Base-by-base conservation (phyloP, 2,329 filamentous ascomycete species). In the Botrytis cinerea region DNA sequence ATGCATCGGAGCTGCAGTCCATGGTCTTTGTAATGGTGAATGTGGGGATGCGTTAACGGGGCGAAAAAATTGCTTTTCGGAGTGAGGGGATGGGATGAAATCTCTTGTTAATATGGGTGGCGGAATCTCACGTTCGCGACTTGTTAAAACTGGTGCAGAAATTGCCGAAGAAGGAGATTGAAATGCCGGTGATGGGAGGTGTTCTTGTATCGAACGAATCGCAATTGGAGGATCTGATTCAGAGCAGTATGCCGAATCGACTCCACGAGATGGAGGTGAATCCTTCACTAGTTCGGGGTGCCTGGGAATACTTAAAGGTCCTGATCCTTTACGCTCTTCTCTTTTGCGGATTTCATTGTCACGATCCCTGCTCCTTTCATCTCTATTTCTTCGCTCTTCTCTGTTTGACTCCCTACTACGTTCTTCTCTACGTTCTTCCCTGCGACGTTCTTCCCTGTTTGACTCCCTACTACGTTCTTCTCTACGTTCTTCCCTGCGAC, bases 41-140 rank as follows among this genome's bases (percentile, higher is more conserved):
- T 91, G 87, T 5, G 89, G 89, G 62, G 86, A 90, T 22, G 89
- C 89, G 62, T 86, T 86, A 2, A 91, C 89, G 0, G 89, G 89
- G 18, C 86, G 87, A 81, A 90, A 91, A 76, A 85, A 87, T 75
- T 90, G 89, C 71, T 76, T 83, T 32, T 89, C 87, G 0, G 86
- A 87, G 28, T 83, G 82, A 4, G 87, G 87, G 5, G 78, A 79
- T 2, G 78, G 75, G 4, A 79, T 68, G 71, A 76, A 75, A 40
- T 77, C 75, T 54, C 74, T 70, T 8, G 68, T 72, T 4, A 77
- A 60, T 9, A 75, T 69, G n/a, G 74, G 74, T 51, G 73, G 72
- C 40, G 75, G 35, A 35, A 61, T 57, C 1, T 57, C 38, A 71
- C 25, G 25, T 25, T 61, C 48, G 16, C 40, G 59, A 62, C 69